Evolutionary conservation across 441 rosid genomes (phyloP).

Genomic region (Adansonia gregorii): DNA sequence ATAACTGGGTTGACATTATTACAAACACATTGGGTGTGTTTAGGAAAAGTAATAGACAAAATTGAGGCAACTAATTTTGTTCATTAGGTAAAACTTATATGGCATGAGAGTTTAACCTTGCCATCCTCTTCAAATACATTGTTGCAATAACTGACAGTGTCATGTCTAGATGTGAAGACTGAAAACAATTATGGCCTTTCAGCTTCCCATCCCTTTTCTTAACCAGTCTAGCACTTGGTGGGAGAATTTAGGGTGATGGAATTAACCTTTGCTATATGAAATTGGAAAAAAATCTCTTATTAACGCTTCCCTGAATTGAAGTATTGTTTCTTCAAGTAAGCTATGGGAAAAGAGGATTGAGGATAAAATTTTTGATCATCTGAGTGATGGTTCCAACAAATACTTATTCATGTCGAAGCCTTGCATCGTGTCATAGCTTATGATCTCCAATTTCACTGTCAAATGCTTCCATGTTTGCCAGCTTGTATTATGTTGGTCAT

Average conservation of each 20-base stretch:
- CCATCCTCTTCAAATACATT: not conserved
- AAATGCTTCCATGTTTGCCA: not conserved
- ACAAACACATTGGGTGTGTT: no score
- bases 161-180: not conserved
- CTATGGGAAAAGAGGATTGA: not conserved
- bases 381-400: not conserved
- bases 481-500: not conserved
- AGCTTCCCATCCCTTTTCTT: not conserved
- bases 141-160: not conserved
- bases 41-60: no score
- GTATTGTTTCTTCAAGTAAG: not conserved
- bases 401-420: constrained; percentile 4
- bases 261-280: not conserved
- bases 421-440: not conserved
- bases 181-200: not conserved
- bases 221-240: not conserved
- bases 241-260: not conserved
- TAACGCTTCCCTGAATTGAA: not conserved
- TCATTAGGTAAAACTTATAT: not conserved
- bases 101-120: not conserved
- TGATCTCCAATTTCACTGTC: not conserved
- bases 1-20: no score
- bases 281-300: not conserved
- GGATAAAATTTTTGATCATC: not conserved
- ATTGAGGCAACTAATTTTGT: not conserved